Base-by-base conservation (phyloP, 345 rosid species). In the Angophora floribunda region DNA sequence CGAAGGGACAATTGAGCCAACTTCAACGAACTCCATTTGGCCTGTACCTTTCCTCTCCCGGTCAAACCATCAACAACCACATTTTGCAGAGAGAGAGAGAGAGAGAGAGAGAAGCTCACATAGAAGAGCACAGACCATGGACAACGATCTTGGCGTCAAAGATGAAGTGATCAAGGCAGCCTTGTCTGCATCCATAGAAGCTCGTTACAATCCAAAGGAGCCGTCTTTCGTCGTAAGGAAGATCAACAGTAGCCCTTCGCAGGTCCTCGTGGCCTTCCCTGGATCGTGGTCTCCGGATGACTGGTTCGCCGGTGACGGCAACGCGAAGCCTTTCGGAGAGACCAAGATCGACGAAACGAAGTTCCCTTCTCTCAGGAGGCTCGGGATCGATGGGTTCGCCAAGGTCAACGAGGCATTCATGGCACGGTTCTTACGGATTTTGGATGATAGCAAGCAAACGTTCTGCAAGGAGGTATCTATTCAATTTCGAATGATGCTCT, bases 391-490 rank as follows among this genome's bases (percentile, higher is more conserved):
- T 6, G 32, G 14, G 32, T 28, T 61, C 13, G 67, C 67, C 67
- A 59, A 88, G 17, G 93, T 95, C 61, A 95, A 96, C 89, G 89
- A 93, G 90, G 98, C 95, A 70, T 96, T 95, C 86, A 87, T 93
- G 78, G 80, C 52, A 24, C 88, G 91, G 52, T 93, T 93, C 87
- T 51, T 88, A 32, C 11, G 82, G 45, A 70, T 93, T 75, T 30
- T 91, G 85, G 82, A 45, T 6, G 26, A 70, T 1, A 19, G 47
- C 4, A 26, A 75, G 52, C 50, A 90, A 53, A 78, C 51, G 28
- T 89, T 95, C 84, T 80, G 45, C 52, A 41, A 1, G 9, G 93
- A 95, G 96, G 97, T 95, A 88, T 28, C 19, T 10, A 10, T 67
- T 70, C 47, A 70, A 70, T 9, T 47, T 36, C 80, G 47, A 36